Conservation (phyloP, 352 stramenopile species). For the Globisporangium perplexum region DNA sequence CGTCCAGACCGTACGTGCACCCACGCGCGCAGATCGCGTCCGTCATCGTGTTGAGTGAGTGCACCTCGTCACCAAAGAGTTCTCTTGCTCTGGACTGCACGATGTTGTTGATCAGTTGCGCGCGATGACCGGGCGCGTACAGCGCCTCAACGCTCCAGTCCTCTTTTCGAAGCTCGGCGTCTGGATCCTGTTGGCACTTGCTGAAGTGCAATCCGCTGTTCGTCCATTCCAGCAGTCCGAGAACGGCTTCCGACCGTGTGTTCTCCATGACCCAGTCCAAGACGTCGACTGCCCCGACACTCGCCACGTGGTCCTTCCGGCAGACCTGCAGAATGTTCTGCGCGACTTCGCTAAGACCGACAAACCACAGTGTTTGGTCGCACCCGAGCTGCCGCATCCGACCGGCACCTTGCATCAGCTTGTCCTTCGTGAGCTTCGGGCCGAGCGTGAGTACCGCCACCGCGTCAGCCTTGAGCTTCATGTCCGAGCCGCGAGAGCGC, state of each 20-base stretch:
- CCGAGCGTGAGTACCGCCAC: constrained; percentile 80
- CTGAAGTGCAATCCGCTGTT: constrained; percentile 67
- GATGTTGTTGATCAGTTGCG: constrained; percentile 29
- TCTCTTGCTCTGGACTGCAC: constrained; percentile 15
- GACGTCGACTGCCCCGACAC: constrained; percentile 37
- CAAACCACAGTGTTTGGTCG: constrained; percentile 64
- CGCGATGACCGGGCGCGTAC: constrained; percentile 22
- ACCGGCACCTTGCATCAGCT: constrained; percentile 90
- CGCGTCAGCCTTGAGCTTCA: constrained; percentile 74
- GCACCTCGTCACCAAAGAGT: background rate
- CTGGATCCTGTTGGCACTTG: constrained; percentile 17
- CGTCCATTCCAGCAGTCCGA: constrained; percentile 74
- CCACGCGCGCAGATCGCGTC: constrained; percentile 15
- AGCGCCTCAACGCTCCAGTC: constrained; percentile 40
- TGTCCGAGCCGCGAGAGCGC: constrained; percentile 80
- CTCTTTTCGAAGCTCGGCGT: constrained; percentile 31
- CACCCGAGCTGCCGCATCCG: constrained; percentile 77
- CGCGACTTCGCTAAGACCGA: constrained; percentile 61
- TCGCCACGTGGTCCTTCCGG: background rate
- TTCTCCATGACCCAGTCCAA: constrained; percentile 88
- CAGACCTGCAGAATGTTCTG: constrained; percentile 30
- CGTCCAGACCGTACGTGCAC: constrained; percentile 24
- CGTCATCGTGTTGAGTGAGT: constrained; percentile 6
- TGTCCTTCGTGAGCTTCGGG: constrained; percentile 87
- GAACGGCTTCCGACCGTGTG: constrained; percentile 54